Base-by-base conservation (phyloP, 73 alveolate species). In the Paramecium sexaurelia region DNA sequence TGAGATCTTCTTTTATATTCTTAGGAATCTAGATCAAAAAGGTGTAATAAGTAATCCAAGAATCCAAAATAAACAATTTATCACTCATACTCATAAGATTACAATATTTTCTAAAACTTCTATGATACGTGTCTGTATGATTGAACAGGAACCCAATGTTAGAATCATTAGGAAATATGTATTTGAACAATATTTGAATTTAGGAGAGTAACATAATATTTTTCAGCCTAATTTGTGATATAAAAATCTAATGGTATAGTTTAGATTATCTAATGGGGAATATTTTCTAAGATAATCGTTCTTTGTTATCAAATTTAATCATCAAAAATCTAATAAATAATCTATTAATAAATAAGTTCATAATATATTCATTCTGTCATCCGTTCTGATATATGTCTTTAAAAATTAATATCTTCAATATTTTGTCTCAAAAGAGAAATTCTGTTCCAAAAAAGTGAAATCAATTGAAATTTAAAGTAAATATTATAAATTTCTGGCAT, bases 341-440 rank as follows among this genome's bases (percentile, higher is more conserved):
- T 43, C 75, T 78, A 11, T 19, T 75, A 36, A 75, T 78, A 40
- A n/a, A n/a, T n/a, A n/a, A n/a, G n/a, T n/a, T n/a, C n/a, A n/a
- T n/a, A n/a, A n/a, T n/a, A 78, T 78, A n/a, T 41, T 24, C 3
- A 19, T 45, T 78, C 90, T 78, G 68, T 78, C 6, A 78, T 78
- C 75, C 90, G 41, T 78, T 78, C 35, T 10, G 3, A 9, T 78
- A 73, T 78, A 20, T 78, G 73, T 24, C 41, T 20, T 22, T 78
- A 27, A 45, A 78, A 78, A 41, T 55, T 78, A 1, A 5, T 1
- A 45, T 78, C 90, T n/a, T 35, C 75, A 39, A 24, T 47, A 22
- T 26, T 20, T n/a, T 78, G 73, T 6, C 75, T 36, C 33, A 20
- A 41, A 41, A 19, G 10, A 1, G 19, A 41, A n/a, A n/a, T n/a